phyloP scores from a whole-genome alignment of 2,329 filamentous ascomycete genomes.

The Amesomyces nigricolor region DNA sequence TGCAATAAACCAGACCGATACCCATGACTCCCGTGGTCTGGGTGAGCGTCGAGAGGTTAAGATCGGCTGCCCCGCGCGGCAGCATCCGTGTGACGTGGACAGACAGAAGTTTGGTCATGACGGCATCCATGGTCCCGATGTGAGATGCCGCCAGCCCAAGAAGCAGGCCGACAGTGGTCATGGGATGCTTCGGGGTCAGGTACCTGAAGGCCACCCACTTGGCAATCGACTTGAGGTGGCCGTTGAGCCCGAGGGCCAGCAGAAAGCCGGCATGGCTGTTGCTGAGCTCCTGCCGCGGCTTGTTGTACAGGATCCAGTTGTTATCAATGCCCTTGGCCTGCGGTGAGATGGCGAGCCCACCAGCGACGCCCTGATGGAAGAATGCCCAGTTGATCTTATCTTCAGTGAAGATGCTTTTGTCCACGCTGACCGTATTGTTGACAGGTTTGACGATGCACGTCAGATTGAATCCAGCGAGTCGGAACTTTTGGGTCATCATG shows the following conservation, averaged over 20 bases:
- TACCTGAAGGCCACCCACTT: constrained; percentile 99
- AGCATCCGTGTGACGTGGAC: constrained; percentile 95
- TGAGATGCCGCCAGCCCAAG: constrained; percentile 90
- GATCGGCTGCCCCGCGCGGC: constrained; percentile 82
- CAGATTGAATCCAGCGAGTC: constrained; percentile 83
- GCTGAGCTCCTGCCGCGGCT: constrained; percentile 76
- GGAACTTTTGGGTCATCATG: constrained; percentile 85
- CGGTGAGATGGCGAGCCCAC: constrained; percentile 82
- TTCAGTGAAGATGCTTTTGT: constrained; percentile 80
- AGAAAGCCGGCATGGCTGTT: constrained; percentile 96
- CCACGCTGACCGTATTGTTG: constrained; percentile 88
- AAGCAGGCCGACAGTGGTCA: constrained; percentile 96
- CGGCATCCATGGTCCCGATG: constrained; percentile 92
- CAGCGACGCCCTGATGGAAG: constrained; percentile 94
- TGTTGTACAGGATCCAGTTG: constrained; percentile 98
- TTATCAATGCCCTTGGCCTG: constrained; percentile 92
- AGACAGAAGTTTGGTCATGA: constrained; percentile 87
- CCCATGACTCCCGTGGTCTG: constrained; percentile 97
- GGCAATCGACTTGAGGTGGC: constrained; percentile 86
- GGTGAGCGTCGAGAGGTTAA: constrained; percentile 87
- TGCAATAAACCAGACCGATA: constrained; percentile 87
- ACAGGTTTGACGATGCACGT: constrained; percentile 88
- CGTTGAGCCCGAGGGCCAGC: constrained; percentile 84
- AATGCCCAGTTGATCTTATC: constrained; percentile 98
- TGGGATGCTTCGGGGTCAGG: constrained; percentile 96